Evolutionary conservation across 306 rosid genomes (phyloP).

Genomic region (Pterocarpus santalinus): DNA sequence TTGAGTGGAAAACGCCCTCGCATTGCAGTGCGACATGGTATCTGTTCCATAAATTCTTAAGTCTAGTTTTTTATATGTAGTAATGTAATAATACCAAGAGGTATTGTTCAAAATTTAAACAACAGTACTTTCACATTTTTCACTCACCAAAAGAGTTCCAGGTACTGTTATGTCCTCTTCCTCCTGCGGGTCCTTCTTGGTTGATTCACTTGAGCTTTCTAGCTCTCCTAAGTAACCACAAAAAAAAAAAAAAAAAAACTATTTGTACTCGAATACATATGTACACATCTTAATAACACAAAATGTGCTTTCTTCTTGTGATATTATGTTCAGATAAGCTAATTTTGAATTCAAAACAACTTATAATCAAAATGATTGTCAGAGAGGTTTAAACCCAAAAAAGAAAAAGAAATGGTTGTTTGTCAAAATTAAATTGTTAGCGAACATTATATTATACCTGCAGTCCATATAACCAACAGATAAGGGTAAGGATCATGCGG

Average conservation of each 20-base stretch:
- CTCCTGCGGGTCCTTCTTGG: conserved; percentile 18
- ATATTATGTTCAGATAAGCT: too few species aligned
- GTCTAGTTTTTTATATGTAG: neutral
- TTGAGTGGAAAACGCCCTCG: conserved; percentile 71
- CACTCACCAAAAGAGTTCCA: conserved; percentile 76
- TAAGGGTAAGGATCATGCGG: conserved; percentile 58
- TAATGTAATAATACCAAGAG: neutral
- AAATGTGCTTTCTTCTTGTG: neutral
- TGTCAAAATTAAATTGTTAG: neutral
- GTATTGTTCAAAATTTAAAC: neutral
- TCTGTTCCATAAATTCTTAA: conserved; percentile 50
- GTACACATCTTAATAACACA: neutral
- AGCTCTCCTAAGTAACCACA: conserved; percentile 32
- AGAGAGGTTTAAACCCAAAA: too few species aligned
- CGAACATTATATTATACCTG: conserved; percentile 48
- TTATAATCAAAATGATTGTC: too few species aligned
- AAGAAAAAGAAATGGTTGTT: too few species aligned
- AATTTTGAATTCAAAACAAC: too few species aligned
- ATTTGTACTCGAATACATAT: neutral
- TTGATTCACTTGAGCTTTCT: conserved; percentile 25
- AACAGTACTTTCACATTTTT: neutral
- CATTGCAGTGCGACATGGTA: conserved; percentile 79
- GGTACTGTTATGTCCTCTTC: conserved; percentile 53
- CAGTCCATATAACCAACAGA: conserved; percentile 58
- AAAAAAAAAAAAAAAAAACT: neutral